phyloP scores from a whole-genome alignment of 805 yeast species.

The Schwanniomyces occidentalis region DNA sequence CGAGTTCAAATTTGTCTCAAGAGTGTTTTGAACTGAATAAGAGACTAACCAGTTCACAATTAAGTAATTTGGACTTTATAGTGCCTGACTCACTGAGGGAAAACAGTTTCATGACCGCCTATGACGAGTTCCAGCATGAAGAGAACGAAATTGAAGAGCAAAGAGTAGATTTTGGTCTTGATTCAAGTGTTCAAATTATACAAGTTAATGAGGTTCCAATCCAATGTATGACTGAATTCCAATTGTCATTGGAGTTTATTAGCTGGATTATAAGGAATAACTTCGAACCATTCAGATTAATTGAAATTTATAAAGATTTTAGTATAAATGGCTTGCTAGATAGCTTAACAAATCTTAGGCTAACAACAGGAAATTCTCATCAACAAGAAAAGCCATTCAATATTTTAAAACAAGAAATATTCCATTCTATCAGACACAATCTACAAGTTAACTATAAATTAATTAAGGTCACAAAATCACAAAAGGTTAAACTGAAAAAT shows the following conservation, averaged over 20 bases:
- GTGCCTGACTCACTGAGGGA: neutral
- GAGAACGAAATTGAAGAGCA: no score
- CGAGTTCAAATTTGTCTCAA: neutral
- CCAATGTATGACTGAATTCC: conserved; percentile 21
- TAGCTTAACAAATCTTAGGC: conserved; percentile 11
- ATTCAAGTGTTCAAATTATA: conserved; percentile 10
- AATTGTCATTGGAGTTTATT: conserved; percentile 23
- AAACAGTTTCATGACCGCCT: neutral
- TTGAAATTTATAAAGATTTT: conserved; percentile 20
- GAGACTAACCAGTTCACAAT: no score
- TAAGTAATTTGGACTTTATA: neutral
- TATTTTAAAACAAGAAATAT: conserved; percentile 13
- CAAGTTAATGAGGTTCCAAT: conserved; percentile 14
- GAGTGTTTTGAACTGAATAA: neutral
- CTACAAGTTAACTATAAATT: conserved; percentile 21
- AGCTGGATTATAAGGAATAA: conserved; percentile 17
- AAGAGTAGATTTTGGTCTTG: no score
- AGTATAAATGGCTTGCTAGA: conserved; percentile 17
- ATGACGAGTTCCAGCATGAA: no score
- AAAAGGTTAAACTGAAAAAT: conserved; percentile 19
- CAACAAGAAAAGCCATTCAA: conserved; percentile 2
- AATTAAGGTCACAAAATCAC: conserved; percentile 23
- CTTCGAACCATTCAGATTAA: conserved; percentile 17
- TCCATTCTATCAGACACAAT: conserved; percentile 28
- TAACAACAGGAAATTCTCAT: conserved; percentile 5